Evolutionary conservation across 116 monocot species (phyloP), one percentile per base, ranked within the genome.

Genomic region (Thalassia testudinum): DNA sequence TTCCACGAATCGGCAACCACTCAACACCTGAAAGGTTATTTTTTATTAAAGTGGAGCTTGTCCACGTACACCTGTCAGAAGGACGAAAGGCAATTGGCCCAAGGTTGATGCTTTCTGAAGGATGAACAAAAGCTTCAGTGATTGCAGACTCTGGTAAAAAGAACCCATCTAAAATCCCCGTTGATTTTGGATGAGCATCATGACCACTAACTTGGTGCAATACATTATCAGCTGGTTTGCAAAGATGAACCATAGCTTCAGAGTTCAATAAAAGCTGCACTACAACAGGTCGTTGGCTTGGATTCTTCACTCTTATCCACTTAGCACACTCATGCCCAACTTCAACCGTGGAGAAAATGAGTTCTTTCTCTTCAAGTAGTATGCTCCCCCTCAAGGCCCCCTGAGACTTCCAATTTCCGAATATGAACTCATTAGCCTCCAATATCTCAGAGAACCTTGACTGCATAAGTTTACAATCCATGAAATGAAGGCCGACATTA

Each of bases 21-120:
- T 92, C 86, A 24, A 86, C 70, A 27, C 86, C 92, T 63, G 86
- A 79, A 30, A 92, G 70, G 47, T 92, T 86, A 52, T 68, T 86
- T 48, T 77, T 77, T 60, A 92, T 75, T 54, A 92, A 60, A 58
- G 68, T 77, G 47, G 79, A 75, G 62, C 86, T 86, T 40, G 67
- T 80, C 92, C 86, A 86, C 34, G 56, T 71, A 70, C 92, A 86
- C 22, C 59, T 70, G 25, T 70, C 77, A n/a, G 77, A 80, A n/a
- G 92, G 82, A 38, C 37, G 75, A 53, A 92, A 92, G 28, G 83
- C 27, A 37, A 92, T 49, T 12, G 92, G 92, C 21, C 92, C 92
- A 43, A 92, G 67, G 43, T 42, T 58, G 47, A 77, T 70, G 20
- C 50, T 75, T 44, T 27, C 80, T n/a, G 47, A 58, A 56, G 92